Evolutionary conservation across 257 asterid species (phyloP).

Genomic region (Catharanthus roseus): DNA sequence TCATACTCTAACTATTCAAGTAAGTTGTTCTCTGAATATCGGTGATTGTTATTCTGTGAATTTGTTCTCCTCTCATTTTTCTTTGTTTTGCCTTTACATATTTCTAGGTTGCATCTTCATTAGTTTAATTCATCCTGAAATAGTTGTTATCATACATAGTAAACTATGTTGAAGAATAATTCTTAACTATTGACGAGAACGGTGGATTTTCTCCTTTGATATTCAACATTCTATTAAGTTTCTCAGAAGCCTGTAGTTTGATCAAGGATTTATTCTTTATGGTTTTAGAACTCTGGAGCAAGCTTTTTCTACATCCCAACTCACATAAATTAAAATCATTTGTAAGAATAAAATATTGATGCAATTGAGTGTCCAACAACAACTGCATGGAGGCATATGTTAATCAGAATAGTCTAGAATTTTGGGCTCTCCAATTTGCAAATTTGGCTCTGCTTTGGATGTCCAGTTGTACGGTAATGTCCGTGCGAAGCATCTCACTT

Average conservation of each 20-base stretch:
- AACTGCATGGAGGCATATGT: not conserved
- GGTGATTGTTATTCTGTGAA: not conserved
- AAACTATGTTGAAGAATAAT: not conserved
- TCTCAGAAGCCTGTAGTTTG: not conserved
- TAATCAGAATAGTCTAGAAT: not conserved
- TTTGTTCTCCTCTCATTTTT: not conserved
- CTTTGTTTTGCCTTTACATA: not conserved
- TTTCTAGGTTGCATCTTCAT: not conserved
- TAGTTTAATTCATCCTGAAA: not conserved
- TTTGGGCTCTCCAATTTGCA: no score
- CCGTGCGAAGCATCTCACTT: not conserved
- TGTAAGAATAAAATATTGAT: not conserved
- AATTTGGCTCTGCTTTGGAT: no score
- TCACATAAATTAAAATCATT: not conserved
- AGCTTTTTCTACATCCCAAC: not conserved
- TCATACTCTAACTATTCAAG: slow-evolving; percentile 49
- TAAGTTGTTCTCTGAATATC: slow-evolving; percentile 24
- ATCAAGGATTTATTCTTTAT: not conserved
- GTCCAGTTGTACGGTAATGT: no score
- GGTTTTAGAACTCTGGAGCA: not conserved
- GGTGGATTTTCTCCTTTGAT: not conserved
- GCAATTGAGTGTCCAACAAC: not conserved
- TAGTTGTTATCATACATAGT: not conserved
- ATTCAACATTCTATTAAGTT: not conserved
- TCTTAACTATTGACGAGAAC: not conserved